Evolutionary conservation across 495 filamentous ascomycete species (phyloP).

Genomic region (Penicillium diatomitis): DNA sequence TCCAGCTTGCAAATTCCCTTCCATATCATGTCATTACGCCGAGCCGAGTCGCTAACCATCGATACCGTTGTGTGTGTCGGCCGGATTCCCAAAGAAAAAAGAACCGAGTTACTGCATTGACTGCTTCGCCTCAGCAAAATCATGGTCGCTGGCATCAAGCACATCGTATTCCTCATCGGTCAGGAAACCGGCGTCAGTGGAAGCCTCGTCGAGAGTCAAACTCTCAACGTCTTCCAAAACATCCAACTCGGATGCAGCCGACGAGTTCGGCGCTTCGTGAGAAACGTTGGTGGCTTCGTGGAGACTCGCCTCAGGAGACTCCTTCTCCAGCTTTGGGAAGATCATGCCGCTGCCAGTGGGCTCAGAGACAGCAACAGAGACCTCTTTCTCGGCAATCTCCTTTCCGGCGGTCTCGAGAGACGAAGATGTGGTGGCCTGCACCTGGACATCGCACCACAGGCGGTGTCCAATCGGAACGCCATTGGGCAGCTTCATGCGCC

Average conservation of each 20-base stretch:
- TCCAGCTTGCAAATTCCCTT: conserved; percentile 15
- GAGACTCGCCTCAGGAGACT: conserved; percentile 74
- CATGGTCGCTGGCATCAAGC: conserved; percentile 90
- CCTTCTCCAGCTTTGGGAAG: conserved; percentile 93
- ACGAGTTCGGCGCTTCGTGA: conserved; percentile 24
- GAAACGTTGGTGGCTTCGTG: conserved; percentile 45
- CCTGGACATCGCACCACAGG: conserved; percentile 87
- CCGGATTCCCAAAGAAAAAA: neutral
- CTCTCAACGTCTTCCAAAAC: conserved; percentile 60
- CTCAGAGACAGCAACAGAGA: conserved; percentile 11
- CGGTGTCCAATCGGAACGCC: conserved; percentile 82
- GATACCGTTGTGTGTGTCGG: too few relatives aligned
- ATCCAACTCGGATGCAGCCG: conserved; percentile 41
- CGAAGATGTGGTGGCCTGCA: conserved; percentile 31
- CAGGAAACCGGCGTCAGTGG: conserved; percentile 59
- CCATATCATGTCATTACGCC: conserved; percentile 9
- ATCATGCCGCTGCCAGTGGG: conserved; percentile 66
- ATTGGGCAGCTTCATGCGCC: conserved; percentile 79
- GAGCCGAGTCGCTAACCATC: neutral
- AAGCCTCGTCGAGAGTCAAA: conserved; percentile 52
- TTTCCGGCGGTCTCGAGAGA: conserved; percentile 15
- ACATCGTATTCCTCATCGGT: conserved; percentile 98
- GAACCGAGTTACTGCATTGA: conserved; percentile 12
- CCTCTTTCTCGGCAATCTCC: conserved; percentile 7
- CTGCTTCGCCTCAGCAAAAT: conserved; percentile 48